Evolutionary conservation across 352 stramenopile genomes (phyloP), one percentile per base, ranked within the genome.

Genomic region (Phytophthora sp.): DNA sequence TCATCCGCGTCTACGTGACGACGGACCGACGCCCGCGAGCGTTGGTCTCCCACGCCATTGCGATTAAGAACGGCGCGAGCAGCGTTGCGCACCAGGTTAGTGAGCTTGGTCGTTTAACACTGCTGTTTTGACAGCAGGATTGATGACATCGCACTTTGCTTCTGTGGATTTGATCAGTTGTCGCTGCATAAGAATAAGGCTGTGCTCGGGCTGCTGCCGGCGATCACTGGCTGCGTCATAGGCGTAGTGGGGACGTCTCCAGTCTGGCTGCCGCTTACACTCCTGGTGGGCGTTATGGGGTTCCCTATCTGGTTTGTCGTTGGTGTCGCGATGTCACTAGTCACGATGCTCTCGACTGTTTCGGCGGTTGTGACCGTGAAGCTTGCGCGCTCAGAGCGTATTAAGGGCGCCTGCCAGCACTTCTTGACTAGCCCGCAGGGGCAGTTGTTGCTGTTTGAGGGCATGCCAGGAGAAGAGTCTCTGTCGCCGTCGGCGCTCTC

Each of bases 251-350:
- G 64, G 31, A 87, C 78, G 1, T 72, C 78, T 31, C 82, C 80
- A 15, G 35, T 89, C 8, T 91, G 79, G 82, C 52, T 89, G 5
- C 78, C 82, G 4, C 26, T 92, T 23, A 82, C 74, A 15, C 30
- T 92, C 6, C 26, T 89, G 1, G 52, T 90, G 11, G 79, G 71
- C 21, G 44, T 92, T 42, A 57, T 90, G 34, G 81, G 81, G 8
- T 84, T 84, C 34, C 80, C 82, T 11, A 23, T 88, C n/a, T 90
- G 83, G 79, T 46, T 87, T 5, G 71, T 91, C 8, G 37, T 85
- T 27, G 71, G 43, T 10, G 54, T 86, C 2, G 77, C 51, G 3
- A 59, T 69, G n/a, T 69, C 72, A n/a, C 46, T 92, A 0, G 39
- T 87, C 12, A 68, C 76, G 1, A 41, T 82, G 10, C 74, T 90